phyloP scores from a whole-genome alignment of 345 rosid genomes.

The Citrus trifoliata region DNA sequence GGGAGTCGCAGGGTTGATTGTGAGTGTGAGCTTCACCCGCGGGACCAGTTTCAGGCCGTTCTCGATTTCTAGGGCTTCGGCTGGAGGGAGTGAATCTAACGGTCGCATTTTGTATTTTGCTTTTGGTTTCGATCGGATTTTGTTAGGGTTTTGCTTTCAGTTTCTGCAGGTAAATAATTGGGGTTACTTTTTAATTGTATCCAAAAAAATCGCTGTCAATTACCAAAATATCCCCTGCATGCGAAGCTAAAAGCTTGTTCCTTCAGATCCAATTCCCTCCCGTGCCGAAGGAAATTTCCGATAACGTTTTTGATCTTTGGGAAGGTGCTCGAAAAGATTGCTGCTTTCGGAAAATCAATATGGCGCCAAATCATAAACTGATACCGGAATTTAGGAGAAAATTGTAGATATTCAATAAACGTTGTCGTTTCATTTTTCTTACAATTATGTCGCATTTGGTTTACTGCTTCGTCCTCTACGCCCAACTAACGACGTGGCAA shows the following conservation, averaged over 20 bases:
- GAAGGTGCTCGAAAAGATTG: too few relatives aligned
- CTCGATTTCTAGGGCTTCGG: slow-evolving; percentile 66
- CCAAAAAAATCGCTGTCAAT: neutral
- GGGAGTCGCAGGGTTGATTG: slow-evolving; percentile 52
- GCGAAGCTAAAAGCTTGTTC: too few relatives aligned
- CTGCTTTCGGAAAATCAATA: neutral
- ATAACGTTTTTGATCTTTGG: too few relatives aligned
- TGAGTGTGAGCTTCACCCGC: slow-evolving; percentile 66
- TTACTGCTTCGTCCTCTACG: neutral
- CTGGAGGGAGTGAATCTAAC: slow-evolving; percentile 57
- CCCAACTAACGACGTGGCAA: slow-evolving; percentile 1
- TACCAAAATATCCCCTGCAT: neutral
- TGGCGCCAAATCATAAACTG: neutral
- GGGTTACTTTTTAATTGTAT: neutral
- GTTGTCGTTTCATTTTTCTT: neutral
- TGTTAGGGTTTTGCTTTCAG: neutral
- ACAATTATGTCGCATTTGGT: neutral
- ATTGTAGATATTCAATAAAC: neutral
- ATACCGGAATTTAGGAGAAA: neutral
- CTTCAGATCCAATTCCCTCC: neutral
- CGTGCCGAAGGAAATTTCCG: neutral
- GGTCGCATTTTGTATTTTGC: slow-evolving; percentile 38
- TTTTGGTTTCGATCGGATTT: neutral
- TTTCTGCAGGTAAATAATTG: neutral
- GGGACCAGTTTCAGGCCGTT: slow-evolving; percentile 58